Conservation (phyloP, 2,329 filamentous ascomycete species). For the Ascochyta koolunga region DNA sequence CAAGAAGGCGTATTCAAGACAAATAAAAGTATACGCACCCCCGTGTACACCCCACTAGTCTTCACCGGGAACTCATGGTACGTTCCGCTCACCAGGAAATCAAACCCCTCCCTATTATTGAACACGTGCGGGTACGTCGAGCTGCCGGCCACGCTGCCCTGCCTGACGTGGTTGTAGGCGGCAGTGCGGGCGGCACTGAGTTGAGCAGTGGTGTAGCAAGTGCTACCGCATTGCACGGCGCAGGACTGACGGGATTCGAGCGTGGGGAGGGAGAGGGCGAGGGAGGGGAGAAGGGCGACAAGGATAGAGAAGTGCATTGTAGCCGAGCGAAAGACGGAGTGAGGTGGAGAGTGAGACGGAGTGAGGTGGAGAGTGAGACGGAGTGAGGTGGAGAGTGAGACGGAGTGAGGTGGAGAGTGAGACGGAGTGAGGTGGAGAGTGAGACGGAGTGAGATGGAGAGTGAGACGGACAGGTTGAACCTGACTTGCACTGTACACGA, state of each 20-base stretch:
- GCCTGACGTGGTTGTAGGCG: slow-evolving; percentile 59
- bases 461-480: no score
- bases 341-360: not conserved
- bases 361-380: slow-evolving; percentile 12
- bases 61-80: slow-evolving; percentile 70
- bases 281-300: slow-evolving; percentile 23
- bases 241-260: slow-evolving; percentile 50
- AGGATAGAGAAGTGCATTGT: slow-evolving; percentile 31
- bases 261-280: slow-evolving; percentile 28
- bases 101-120: slow-evolving; percentile 68
- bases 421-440: no score
- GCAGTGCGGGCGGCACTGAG: slow-evolving; percentile 58
- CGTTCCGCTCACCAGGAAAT: slow-evolving; percentile 62
- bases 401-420: no score
- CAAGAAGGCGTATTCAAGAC: no score
- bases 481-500: no score
- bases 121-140: slow-evolving; percentile 64
- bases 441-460: no score
- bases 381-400: not conserved
- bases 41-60: slow-evolving; percentile 59
- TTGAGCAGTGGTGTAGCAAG: slow-evolving; percentile 58
- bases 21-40: slow-evolving; percentile 51
- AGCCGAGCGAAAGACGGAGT: slow-evolving; percentile 19
- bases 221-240: slow-evolving; percentile 60
- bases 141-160: slow-evolving; percentile 46